Evolutionary conservation across 495 filamentous ascomycete genomes (phyloP), one percentile per base, ranked within the genome.

Genomic region (Hyaloscypha hepaticicola): DNA sequence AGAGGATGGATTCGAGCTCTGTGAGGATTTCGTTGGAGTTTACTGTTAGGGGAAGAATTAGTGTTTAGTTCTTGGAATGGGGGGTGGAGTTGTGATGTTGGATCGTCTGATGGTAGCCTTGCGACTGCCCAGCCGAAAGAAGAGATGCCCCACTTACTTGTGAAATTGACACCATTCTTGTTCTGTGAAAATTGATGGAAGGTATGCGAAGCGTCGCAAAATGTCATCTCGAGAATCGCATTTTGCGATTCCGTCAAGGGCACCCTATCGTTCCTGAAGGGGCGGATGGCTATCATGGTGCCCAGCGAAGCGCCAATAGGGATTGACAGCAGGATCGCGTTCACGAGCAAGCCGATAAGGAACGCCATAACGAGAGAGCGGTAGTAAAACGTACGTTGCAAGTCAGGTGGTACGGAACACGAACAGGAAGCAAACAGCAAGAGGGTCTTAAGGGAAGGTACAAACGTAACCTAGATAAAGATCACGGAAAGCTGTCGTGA

Each of bases 271-370:
- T 62, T 28, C 9, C 73, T 74, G 51, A 76, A 73, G n/a, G 69
- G 69, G 24, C 79, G 75, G 59, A 80, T 76, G 5, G 76, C 78
- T 19, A 78, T 60, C 7, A 78, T 62, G 9, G 76, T 69, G 21
- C 77, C 77, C 14, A 80, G 55, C 11, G 74, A 73, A 22, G 70
- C 72, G 16, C 75, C 78, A 57, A 79, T 73, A 14, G 78, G 78
- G 38, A 80, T 73, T 16, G 70, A 74, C 41, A 78, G 55, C 7
- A 80, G 73, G 61, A 66, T 57, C 11, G 69, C 68, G 69, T 77
- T 80, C 63, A 80, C 72, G 53, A 80, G 57, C 55, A 74, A 65
- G 64, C 71, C 68, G 19, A 79, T 25, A 25, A 52, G 25, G 58
- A 61, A 61, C 21, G 16, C n/a, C 45, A 61, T 50, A 26, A 25